Evolutionary conservation across 192 early-diverging fungal species (phyloP), one percentile per base, ranked within the genome.

Genomic region (Geranomyces variabilis): DNA sequence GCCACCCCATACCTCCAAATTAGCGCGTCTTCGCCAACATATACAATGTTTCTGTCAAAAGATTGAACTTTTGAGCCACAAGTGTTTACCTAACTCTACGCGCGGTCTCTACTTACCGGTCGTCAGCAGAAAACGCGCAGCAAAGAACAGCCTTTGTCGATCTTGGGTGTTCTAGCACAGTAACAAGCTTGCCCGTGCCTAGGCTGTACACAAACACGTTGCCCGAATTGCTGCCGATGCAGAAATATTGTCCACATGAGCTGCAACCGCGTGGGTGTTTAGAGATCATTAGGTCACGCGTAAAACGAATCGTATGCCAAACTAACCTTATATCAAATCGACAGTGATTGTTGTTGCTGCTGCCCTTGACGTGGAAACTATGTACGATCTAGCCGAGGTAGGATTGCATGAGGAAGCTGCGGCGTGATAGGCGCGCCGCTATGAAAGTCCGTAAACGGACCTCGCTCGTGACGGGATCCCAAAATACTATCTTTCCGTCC

Each of bases 141-240:
- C 88, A 90, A n/a, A 86, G 86, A 13, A 95, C 88, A 0, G 92
- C 84, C 49, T 91, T 91, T 34, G 87, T 91, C 7, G 91, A 91
- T 44, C 93, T 79, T 67, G 90, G 87, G 69, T 95, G 93, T 19
- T 74, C 80, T 41, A 95, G 76, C 55, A 88, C 88, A 19, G 86
- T 70, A 1, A 93, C 68, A 0, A 82, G 28, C 69, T 83, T 87
- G 30, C 92, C 93, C 26, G 71, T 89, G 1, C 84, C 75, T n/a
- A 95, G 78, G 67, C 85, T 86, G 71, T 87, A 94, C 0, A 95
- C 84, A 60, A 82, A 90, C 0, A 90, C 85, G 1, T 83, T 81
- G 19, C 93, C 93, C 49, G 86, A 80, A 56, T 83, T 86, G 44
- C 90, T 91, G 7, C 94, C 93, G 17, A 85, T 90, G 58, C 89